Evolutionary conservation across 306 rosid genomes (phyloP).

Genomic region (Cyclanthera cordifolia): DNA sequence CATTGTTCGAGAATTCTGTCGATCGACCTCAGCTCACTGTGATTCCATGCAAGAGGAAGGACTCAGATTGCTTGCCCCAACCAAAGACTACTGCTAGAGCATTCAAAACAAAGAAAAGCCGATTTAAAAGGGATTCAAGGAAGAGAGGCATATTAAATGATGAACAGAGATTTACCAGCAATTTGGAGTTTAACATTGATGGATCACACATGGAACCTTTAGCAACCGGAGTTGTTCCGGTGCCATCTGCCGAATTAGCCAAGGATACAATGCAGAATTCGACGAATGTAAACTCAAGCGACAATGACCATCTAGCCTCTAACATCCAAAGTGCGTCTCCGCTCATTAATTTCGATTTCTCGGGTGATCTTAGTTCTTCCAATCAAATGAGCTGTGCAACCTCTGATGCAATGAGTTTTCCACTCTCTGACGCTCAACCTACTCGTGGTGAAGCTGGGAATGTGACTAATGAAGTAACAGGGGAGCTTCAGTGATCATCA

Average conservation of each 20-base stretch:
- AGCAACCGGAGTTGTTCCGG: background rate
- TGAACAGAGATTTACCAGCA: background rate
- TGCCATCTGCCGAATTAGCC: background rate
- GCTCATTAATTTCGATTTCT: background rate
- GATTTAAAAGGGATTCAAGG: conserved; percentile 33
- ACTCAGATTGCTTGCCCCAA: conserved; percentile 17
- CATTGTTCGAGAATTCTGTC: conserved; percentile 28
- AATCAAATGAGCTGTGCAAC: background rate
- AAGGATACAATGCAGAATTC: background rate
- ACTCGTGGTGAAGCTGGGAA: background rate
- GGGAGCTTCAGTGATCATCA: background rate
- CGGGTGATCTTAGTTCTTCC: background rate
- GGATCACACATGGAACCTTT: background rate
- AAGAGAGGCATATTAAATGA: conserved; percentile 28
- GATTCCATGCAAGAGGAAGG: conserved; percentile 53
- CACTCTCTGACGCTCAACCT: background rate
- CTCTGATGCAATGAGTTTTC: background rate
- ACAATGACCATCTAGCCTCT: background rate
- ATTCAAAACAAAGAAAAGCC: conserved; percentile 41
- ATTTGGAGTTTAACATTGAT: background rate
- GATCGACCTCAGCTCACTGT: conserved; percentile 50
- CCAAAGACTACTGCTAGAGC: conserved; percentile 25
- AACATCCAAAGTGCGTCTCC: background rate
- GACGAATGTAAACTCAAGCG: background rate
- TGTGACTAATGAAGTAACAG: background rate